Conservation (phyloP, 352 stramenopile species). For the Phytophthora tubulina region DNA sequence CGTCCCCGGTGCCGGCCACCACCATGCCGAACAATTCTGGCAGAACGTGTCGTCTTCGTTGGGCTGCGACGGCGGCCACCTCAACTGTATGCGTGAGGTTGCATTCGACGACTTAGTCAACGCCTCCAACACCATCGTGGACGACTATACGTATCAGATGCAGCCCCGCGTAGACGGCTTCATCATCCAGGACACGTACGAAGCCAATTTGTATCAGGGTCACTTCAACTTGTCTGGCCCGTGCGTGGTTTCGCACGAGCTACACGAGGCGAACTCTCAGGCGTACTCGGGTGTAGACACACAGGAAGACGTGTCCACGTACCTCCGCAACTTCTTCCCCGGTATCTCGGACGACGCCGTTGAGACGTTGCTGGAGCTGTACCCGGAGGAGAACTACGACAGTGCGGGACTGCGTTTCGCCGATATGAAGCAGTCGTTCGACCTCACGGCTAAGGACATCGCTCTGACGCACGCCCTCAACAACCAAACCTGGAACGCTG, state of each 20-base stretch:
- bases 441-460: constrained; percentile 30
- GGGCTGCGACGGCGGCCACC: constrained; percentile 28
- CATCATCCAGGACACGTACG: constrained; percentile 41
- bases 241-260: constrained; percentile 38
- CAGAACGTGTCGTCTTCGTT: constrained; percentile 35
- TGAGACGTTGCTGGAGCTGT: constrained; percentile 29
- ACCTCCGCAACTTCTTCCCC: constrained; percentile 39
- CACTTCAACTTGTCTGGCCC: constrained; percentile 46
- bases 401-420: constrained; percentile 34
- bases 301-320: constrained; percentile 26
- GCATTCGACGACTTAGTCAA: constrained; percentile 12
- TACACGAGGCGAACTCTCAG: constrained; percentile 30
- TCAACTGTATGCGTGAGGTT: constrained; percentile 42
- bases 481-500: constrained; percentile 40
- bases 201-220: constrained; percentile 39
- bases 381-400: constrained; percentile 28
- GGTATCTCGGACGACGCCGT: constrained; percentile 35
- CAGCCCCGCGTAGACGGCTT: constrained; percentile 40
- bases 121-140: constrained; percentile 16
- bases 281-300: constrained; percentile 26
- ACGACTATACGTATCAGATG: constrained; percentile 35
- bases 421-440: constrained; percentile 40
- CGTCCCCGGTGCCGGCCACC: constrained; percentile 32
- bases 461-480: constrained; percentile 34
- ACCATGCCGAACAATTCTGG: constrained; percentile 41